A percentile compares a stretch with the other conserved stretches of the same genome.
Conservation (phyloP, 805 yeast genomes). For the Candida mattraensis region DNA sequence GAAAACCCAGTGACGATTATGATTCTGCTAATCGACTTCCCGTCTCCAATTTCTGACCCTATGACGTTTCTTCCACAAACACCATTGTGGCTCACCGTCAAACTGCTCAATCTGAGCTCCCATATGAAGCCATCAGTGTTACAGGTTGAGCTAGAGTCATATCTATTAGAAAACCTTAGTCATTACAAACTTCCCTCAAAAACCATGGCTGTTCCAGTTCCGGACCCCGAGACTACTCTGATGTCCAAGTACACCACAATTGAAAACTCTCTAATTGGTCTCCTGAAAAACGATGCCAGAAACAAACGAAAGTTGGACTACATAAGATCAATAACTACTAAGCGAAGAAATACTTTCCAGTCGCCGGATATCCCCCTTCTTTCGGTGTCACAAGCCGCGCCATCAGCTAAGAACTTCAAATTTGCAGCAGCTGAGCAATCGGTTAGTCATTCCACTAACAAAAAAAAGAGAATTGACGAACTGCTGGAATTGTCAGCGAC, state of each 20-base stretch:
- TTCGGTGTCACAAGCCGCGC: conserved; percentile 8
- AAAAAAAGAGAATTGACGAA: conserved; percentile 18
- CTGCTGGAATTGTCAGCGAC: conserved; percentile 29
- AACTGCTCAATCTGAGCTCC: conserved; percentile 2
- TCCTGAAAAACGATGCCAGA: conserved; percentile 9
- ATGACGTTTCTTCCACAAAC: background rate
- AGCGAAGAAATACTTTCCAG: conserved; percentile 1
- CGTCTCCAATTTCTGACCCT: background rate
- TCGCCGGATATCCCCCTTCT: conserved; percentile 16
- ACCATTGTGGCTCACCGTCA: conserved; percentile 11
- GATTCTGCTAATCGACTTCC: conserved; percentile 10
- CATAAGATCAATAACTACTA: conserved; percentile 14
- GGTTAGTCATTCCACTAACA: conserved; percentile 5
- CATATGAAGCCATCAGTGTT: conserved; percentile 5
- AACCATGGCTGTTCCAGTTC: conserved; percentile 1
- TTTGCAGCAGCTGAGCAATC: conserved; percentile 6
- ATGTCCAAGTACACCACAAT: conserved; percentile 18
- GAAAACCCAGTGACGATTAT: conserved; percentile 14
- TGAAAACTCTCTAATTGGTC: conserved; percentile 17
- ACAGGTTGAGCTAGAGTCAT: conserved; percentile 4
- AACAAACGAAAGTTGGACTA: conserved; percentile 12
- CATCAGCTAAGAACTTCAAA: conserved; percentile 10
- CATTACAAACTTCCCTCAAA: conserved; percentile 2
- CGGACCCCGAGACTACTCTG: conserved; percentile 17
- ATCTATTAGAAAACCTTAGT: background rate